Evolutionary conservation across 495 filamentous ascomycete species (phyloP).

Genomic region (Pseudevernia furfuracea): DNA sequence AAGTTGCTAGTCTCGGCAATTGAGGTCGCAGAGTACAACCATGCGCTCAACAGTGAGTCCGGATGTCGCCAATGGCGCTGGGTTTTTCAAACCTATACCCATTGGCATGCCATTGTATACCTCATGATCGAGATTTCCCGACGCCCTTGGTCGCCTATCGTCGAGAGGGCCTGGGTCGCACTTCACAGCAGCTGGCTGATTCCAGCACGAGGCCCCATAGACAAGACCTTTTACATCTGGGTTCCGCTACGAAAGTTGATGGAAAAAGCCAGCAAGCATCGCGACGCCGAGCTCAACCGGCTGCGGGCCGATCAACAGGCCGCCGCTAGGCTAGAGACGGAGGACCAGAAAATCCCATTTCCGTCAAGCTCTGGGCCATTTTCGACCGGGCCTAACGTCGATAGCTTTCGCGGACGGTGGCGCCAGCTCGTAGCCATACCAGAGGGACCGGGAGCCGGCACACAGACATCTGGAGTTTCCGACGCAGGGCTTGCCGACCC

Average conservation of each 20-base stretch:
- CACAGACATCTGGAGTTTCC: neutral
- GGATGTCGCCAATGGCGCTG: slow-evolving; percentile 64
- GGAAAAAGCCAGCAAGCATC: slow-evolving; percentile 12
- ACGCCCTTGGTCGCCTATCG: neutral
- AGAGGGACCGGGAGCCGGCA: neutral
- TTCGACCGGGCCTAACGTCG: neutral
- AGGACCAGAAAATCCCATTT: slow-evolving; percentile 3
- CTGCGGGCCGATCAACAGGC: slow-evolving; percentile 8
- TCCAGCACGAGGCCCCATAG: neutral
- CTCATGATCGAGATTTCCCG: slow-evolving; percentile 12
- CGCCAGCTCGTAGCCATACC: slow-evolving; percentile 4
- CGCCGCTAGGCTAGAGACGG: slow-evolving; percentile 3
- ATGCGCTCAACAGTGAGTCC: slow-evolving; percentile 52
- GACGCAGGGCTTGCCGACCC: slow-evolving; percentile 7
- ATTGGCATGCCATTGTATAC: slow-evolving; percentile 72
- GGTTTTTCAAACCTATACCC: slow-evolving; percentile 74
- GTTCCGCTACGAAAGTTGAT: slow-evolving; percentile 8
- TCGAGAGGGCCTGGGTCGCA: slow-evolving; percentile 8
- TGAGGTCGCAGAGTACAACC: slow-evolving; percentile 68
- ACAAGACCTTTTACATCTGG: neutral
- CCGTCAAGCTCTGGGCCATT: slow-evolving; percentile 10
- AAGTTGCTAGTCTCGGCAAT: slow-evolving; percentile 66
- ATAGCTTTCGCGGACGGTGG: slow-evolving; percentile 7
- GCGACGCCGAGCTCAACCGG: slow-evolving; percentile 9
- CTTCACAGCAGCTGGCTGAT: slow-evolving; percentile 1